Conservation (phyloP, 768 basidiomycete species). For the Naganishia onofrii region DNA sequence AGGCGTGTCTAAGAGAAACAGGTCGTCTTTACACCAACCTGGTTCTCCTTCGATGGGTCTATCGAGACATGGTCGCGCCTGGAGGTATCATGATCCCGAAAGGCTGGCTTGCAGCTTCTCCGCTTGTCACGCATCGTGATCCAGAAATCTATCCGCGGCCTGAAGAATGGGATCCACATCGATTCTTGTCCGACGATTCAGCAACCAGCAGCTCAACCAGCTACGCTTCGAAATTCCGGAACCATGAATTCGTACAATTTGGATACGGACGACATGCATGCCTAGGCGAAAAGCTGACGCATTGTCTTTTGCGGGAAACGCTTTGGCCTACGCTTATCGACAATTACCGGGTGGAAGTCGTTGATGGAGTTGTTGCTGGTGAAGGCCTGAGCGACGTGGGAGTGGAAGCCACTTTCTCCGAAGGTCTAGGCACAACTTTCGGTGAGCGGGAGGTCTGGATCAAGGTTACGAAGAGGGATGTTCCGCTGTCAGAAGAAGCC, state of each 20-base stretch:
- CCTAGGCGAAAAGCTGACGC: not conserved
- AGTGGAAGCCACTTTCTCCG: not conserved
- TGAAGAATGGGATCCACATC: not conserved
- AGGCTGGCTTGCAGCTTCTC: not conserved
- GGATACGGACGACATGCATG: constrained; percentile 1
- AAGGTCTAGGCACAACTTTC: constrained; percentile 14
- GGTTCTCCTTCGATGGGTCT: not conserved
- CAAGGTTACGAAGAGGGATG: constrained; percentile 18
- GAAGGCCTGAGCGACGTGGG: constrained; percentile 15
- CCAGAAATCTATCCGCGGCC: not conserved
- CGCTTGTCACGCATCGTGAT: not conserved
- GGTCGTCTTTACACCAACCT: constrained; percentile 4
- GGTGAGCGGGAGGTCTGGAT: constrained; percentile 11
- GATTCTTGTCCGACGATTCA: not conserved
- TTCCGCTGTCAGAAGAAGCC: constrained; percentile 3
- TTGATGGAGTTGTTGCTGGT: constrained; percentile 13
- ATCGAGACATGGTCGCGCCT: not conserved
- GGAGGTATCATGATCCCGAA: constrained; percentile 1
- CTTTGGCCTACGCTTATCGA: constrained; percentile 23
- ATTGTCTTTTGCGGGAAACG: not conserved
- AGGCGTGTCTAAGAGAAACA: constrained; percentile 20
- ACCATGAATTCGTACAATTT: not conserved
- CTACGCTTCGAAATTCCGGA: not conserved
- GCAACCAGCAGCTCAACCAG: not conserved
- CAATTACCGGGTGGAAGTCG: constrained; percentile 19